A percentile compares a stretch with the other conserved stretches of the same genome.
These are phyloP conservation scores for Pseudocohnilembus persalinus DNA, from an alignment of 169 alveolate species.

Conservation along the genomic window DNA sequence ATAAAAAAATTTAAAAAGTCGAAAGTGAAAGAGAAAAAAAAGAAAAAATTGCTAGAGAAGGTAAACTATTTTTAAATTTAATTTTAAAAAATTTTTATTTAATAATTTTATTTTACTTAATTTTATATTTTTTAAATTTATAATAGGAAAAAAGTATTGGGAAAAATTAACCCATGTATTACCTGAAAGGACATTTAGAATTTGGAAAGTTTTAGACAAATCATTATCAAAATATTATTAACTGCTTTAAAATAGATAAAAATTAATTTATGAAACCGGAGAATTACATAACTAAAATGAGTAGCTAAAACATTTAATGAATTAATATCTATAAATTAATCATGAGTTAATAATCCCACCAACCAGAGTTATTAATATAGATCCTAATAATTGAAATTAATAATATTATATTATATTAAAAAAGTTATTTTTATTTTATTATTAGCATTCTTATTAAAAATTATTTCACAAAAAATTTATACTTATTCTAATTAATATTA, in stretches of 20 bases:
- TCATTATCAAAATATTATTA: conserved; percentile 41
- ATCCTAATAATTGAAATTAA: background rate
- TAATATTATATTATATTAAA: too few species aligned
- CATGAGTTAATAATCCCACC: conserved; percentile 48
- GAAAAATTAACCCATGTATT: conserved; percentile 46
- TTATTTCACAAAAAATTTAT: too few species aligned
- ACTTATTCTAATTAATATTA: too few species aligned
- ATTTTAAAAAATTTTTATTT: too few species aligned
- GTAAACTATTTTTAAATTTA: background rate
- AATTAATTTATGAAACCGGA: conserved; percentile 46
- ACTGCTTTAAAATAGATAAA: conserved; percentile 38
- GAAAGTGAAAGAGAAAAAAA: conserved; percentile 50
- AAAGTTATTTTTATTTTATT: too few species aligned
- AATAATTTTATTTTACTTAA: background rate
- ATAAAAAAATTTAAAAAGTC: conserved; percentile 40
- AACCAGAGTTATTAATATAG: conserved; percentile 42
- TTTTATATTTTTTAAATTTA: too few species aligned
- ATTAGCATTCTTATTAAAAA: too few species aligned
- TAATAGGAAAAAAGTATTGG: conserved; percentile 41
- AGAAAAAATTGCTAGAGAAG: conserved; percentile 50
- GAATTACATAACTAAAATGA: conserved; percentile 46
- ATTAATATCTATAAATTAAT: conserved; percentile 41
- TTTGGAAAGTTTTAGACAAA: conserved; percentile 45
- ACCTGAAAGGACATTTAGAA: conserved; percentile 46
- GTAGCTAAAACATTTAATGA: conserved; percentile 36